Conservation (phyloP, 441 rosid species). For the Bruguiera hainesii region DNA sequence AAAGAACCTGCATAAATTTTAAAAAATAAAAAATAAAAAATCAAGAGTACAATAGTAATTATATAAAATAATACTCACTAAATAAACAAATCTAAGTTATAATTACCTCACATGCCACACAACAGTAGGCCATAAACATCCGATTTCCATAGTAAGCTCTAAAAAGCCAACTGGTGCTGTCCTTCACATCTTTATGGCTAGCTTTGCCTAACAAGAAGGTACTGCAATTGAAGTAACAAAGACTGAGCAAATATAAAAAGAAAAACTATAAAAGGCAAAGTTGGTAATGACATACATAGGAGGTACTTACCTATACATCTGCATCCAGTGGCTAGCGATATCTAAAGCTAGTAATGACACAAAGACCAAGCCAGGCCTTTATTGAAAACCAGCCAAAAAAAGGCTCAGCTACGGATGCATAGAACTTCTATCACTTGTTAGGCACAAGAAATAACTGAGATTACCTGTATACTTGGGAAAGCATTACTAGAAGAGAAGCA, state of each 20-base stretch:
- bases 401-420: slow-evolving; percentile 1
- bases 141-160: slow-evolving; percentile 91
- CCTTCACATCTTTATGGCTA: slow-evolving; percentile 96
- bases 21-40: background rate
- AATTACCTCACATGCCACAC: slow-evolving; percentile 91
- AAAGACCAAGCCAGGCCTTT: slow-evolving; percentile 93
- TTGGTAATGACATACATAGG: background rate
- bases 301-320: slow-evolving; percentile 79
- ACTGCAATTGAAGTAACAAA: slow-evolving; percentile 41
- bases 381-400: slow-evolving; percentile 12
- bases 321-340: slow-evolving; percentile 95
- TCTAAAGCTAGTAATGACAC: slow-evolving; percentile 85
- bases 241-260: slow-evolving; percentile 8
- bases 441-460: slow-evolving; percentile 14
- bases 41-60: slow-evolving; percentile 16
- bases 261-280: background rate
- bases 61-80: background rate
- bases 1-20: slow-evolving; percentile 60
- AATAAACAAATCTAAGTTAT: background rate
- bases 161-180: slow-evolving; percentile 93
- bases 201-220: slow-evolving; percentile 83
- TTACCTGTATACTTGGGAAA: slow-evolving; percentile 88
- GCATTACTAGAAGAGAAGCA: slow-evolving; percentile 87
- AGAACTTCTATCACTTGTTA: background rate
- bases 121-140: slow-evolving; percentile 92